Evolutionary conservation across 106 monocot species (phyloP).

Genomic region (Posidonia australis): DNA sequence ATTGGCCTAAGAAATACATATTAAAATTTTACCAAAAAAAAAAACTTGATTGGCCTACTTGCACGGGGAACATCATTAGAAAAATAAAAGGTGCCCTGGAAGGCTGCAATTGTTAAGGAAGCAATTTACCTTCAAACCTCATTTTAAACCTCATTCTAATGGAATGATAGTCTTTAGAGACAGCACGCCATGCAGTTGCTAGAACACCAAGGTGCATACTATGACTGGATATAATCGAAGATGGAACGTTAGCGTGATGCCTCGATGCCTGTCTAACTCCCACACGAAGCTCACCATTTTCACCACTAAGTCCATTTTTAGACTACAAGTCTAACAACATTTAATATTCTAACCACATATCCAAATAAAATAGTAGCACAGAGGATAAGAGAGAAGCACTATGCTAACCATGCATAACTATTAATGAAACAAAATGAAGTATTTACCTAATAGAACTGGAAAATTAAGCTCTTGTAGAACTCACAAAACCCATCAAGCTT

Average conservation of each 20-base stretch:
- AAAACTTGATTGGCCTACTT: too few species aligned
- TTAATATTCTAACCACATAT: too few species aligned
- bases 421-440: neutral
- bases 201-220: conserved; percentile 88
- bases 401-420: conserved; percentile 26
- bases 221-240: conserved; percentile 87
- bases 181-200: conserved; percentile 97
- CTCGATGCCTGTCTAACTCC: conserved; percentile 89
- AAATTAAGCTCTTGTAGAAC: neutral
- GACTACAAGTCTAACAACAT: too few species aligned
- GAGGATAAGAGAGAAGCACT: neutral
- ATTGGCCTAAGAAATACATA: too few species aligned
- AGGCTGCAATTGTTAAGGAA: conserved; percentile 90
- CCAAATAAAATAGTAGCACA: too few species aligned
- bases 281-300: conserved; percentile 73
- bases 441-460: neutral
- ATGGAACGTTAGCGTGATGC: conserved; percentile 62
- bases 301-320: too few species aligned
- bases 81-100: too few species aligned
- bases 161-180: conserved; percentile 61
- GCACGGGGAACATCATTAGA: too few species aligned
- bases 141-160: conserved; percentile 85
- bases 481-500: too few species aligned
- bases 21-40: too few species aligned
- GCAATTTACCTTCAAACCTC: conserved; percentile 95